phyloP scores from a whole-genome alignment of 192 early-diverging fungal species.

The Coemansia sp. region DNA sequence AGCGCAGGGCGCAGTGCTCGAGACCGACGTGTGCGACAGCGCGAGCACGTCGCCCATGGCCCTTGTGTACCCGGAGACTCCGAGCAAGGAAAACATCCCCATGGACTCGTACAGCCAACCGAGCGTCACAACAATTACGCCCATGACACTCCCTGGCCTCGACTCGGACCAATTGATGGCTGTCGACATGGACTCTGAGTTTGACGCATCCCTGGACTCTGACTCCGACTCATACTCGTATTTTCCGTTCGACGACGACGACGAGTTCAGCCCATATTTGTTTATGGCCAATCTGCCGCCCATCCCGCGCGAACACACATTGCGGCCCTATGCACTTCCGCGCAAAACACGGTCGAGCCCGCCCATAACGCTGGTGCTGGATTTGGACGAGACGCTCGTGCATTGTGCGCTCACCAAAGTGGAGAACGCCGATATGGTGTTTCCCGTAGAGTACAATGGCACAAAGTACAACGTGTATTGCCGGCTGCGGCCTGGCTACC shows the following conservation, averaged over 20 bases:
- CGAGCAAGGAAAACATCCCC: slow-evolving; percentile 54
- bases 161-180: neutral
- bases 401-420: slow-evolving; percentile 62
- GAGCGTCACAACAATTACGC: slow-evolving; percentile 10
- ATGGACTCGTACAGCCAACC: neutral
- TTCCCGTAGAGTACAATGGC: slow-evolving; percentile 67
- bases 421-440: slow-evolving; percentile 62
- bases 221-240: slow-evolving; percentile 37
- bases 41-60: slow-evolving; percentile 33
- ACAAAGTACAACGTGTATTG: slow-evolving; percentile 66
- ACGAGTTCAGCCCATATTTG: slow-evolving; percentile 52
- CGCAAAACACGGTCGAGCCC: slow-evolving; percentile 62
- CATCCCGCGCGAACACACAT: slow-evolving; percentile 56
- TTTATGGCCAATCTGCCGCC: slow-evolving; percentile 66
- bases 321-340: slow-evolving; percentile 59
- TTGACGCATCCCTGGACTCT: slow-evolving; percentile 22
- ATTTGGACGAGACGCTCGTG: slow-evolving; percentile 71
- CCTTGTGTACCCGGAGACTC: slow-evolving; percentile 40
- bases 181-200: slow-evolving; percentile 12
- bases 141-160: slow-evolving; percentile 2
- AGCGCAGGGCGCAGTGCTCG: too few relatives aligned
- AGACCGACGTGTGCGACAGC: slow-evolving; percentile 14
- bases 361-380: slow-evolving; percentile 66
- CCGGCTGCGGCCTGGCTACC: slow-evolving; percentile 65
- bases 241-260: slow-evolving; percentile 46